Evolutionary conservation across 176 grass and related monocot species (phyloP), one percentile per base, ranked within the genome.

Genomic region (Zizania latifolia): DNA sequence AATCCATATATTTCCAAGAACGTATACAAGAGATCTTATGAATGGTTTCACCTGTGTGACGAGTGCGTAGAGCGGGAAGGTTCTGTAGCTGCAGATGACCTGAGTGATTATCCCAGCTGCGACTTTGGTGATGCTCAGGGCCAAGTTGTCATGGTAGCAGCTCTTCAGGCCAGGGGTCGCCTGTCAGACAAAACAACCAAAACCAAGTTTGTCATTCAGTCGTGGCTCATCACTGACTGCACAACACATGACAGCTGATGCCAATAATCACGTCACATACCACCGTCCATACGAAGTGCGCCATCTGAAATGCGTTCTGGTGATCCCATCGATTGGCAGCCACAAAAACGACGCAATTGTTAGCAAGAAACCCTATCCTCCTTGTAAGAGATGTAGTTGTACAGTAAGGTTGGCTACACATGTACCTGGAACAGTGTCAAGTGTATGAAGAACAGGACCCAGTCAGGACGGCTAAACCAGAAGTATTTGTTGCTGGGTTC

Each of bases 81-180:
- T 99, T 77, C 90, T 94, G 69, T 99, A 99, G 79, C 92, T 99
- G 79, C 95, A 99, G n/a, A 94, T 58, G 68, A 92, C 4, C 74
- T 98, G 95, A 17, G 92, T 70, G 40, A 71, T 56, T 24, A 97
- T 0, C 14, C 88, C 94, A 74, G 83, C 71, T 26, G 74, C 67
- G 26, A 85, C 68, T 54, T 93, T 90, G 77, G 70, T 62, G 67
- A 91, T 62, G 61, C 73, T 87, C 48, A 84, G 50, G 10, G 37
- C 66, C 3, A 87, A 37, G 1, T 44, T 71, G 31, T 79, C 57
- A 31, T 92, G 82, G 70, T 73, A 89, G 84, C 94, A 94, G 28
- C 61, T 27, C 16, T 72, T 87, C 66, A 93, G 26, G 4, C 62
- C 84, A 10, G 92, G 92, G 16, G 79, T 83, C 31, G 64, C 56